Evolutionary conservation across 1,284 basidiomycete species (phyloP).

Genomic region (Singerocomus inundabilis): DNA sequence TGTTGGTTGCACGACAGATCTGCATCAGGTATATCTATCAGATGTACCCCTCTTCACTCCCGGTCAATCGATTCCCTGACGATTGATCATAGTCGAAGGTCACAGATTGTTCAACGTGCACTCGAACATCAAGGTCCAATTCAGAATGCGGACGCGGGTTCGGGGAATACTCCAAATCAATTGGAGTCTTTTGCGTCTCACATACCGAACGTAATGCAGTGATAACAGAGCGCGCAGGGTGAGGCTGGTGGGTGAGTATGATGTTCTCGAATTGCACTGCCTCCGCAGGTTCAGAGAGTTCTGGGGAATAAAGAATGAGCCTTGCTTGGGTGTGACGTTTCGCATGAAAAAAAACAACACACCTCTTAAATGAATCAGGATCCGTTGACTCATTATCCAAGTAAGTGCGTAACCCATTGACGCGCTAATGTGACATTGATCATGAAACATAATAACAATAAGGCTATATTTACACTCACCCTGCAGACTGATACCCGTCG

Average conservation of each 20-base stretch:
- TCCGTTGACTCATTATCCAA: conserved; percentile 42
- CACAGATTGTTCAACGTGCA: conserved; percentile 31
- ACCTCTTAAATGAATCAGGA: conserved; percentile 36
- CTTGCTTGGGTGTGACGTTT: neutral
- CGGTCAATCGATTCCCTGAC: conserved; percentile 19
- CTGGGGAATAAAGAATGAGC: conserved; percentile 6
- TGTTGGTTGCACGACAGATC: conserved; percentile 6
- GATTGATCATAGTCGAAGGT: conserved; percentile 31
- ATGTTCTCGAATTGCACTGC: conserved; percentile 30
- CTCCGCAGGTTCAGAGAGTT: conserved; percentile 29
- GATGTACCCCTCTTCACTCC: conserved; percentile 6
- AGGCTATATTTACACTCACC: conserved; percentile 22
- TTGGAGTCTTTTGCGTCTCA: conserved; percentile 23
- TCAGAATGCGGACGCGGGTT: conserved; percentile 14
- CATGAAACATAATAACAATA: neutral
- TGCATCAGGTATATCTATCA: conserved; percentile 7
- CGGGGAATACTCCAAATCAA: conserved; percentile 26
- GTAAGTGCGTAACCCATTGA: conserved; percentile 37
- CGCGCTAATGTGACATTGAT: conserved; percentile 20
- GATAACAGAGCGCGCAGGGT: conserved; percentile 15
- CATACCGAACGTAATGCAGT: conserved; percentile 24
- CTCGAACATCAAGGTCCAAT: conserved; percentile 30
- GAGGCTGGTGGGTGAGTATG: conserved; percentile 22
- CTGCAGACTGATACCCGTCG: conserved; percentile 26
- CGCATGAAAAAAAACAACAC: neutral